Base-by-base conservation (phyloP, 768 basidiomycete species). In the Collybiopsis confluens region DNA sequence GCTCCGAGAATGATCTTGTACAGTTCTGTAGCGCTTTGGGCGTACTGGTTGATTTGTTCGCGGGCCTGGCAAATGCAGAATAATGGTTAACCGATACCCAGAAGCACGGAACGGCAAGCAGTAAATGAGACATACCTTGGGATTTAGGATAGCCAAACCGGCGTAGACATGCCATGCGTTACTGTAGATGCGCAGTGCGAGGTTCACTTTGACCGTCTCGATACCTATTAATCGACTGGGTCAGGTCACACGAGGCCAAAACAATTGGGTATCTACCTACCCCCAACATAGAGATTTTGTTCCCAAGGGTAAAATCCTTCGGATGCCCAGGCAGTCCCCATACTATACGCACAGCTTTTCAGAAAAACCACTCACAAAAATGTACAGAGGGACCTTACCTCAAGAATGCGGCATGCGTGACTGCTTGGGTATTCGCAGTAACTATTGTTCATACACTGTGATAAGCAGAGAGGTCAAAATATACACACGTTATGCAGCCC, bases 161-260 rank as follows among this genome's bases (percentile, higher is more conserved):
- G 96, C 96, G 67, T 99, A 99, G 64, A 99, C 96, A 70, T 99
- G 96, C 94, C 94, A 99, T 56, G 93, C 88, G 68, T 94, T 97
- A 41, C 92, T 81, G 70, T 98, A 99, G 62, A 99, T 98, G 0
- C 97, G 91, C 18, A 97, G 81, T 58, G 90, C 85, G 68, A 98
- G 88, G 76, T 99, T 99, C 62, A 93, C 94, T 71, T 99, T 99
- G 61, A 93, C 93, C 1, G 92, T 95, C 68, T 99, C 97, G 61
- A 99, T 94, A 13, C 30, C 30, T 33, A 33, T 33, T 5, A 6
- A 33, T 5, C 30, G 30, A n/a, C n/a, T n/a, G n/a, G n/a, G n/a
- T n/a, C n/a, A n/a, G n/a, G n/a, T n/a, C n/a, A n/a, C n/a, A n/a
- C n/a, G n/a, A n/a, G n/a, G n/a, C n/a, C n/a, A n/a, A n/a, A n/a